Evolutionary conservation across 2,329 filamentous ascomycete genomes (phyloP).

Genomic region (Pseudophaeomoniella oleicola): DNA sequence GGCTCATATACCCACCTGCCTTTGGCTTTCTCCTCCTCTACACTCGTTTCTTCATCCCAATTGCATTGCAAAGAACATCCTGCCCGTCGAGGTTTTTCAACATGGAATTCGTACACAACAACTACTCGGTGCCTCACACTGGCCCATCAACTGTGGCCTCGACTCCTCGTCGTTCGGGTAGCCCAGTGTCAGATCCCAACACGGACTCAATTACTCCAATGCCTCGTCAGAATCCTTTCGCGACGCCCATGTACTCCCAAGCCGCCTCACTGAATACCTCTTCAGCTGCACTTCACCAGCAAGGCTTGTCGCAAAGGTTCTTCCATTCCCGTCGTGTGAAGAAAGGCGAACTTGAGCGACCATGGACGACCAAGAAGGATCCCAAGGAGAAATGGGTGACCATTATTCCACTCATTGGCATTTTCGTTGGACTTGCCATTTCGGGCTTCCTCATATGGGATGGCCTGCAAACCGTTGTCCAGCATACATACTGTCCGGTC

Average conservation of each 20-base stretch:
- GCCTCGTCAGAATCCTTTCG: constrained; percentile 7
- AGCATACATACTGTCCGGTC: constrained; percentile 58
- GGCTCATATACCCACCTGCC: too few relatives aligned
- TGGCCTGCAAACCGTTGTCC: constrained; percentile 54
- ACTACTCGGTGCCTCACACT: constrained; percentile 1
- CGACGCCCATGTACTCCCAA: constrained; percentile 9
- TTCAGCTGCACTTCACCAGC: constrained; percentile 5
- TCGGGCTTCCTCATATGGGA: constrained; percentile 63
- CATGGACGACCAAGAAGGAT: constrained; percentile 60
- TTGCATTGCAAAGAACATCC: too few relatives aligned
- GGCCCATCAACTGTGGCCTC: not conserved
- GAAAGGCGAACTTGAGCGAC: constrained; percentile 60
- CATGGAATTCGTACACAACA: not conserved
- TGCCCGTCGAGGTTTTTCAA: not conserved
- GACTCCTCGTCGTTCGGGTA: not conserved
- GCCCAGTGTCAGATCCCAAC: not conserved
- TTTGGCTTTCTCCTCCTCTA: too few relatives aligned
- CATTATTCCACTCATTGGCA: constrained; percentile 60
- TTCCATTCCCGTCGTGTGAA: constrained; percentile 61
- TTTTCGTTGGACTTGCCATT: constrained; percentile 52
- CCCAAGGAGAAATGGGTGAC: constrained; percentile 77
- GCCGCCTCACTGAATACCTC: constrained; percentile 8
- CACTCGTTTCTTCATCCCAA: too few relatives aligned
- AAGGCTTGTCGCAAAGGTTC: constrained; percentile 5
- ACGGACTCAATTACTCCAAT: not conserved